A percentile compares a stretch with the other conserved stretches of the same genome.
These are phyloP conservation scores for Euphorbia corollata DNA, from an alignment of 441 rosid genomes.

Conservation along the genomic window DNA sequence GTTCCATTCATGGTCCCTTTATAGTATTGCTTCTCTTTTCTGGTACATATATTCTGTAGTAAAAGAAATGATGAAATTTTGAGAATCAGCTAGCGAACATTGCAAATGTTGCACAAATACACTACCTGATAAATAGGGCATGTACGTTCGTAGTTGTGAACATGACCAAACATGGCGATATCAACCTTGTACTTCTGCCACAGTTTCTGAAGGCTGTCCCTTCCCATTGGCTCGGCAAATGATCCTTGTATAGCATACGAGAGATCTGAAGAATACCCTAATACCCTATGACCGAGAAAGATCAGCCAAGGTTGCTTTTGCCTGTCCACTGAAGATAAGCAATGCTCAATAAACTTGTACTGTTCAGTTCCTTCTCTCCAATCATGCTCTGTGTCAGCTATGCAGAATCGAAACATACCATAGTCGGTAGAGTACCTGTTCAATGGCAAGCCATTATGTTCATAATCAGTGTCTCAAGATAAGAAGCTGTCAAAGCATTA, in stretches of 20 bases:
- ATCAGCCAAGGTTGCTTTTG: constrained; percentile 40
- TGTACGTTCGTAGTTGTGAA: constrained; percentile 73
- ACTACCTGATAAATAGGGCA: constrained; percentile 81
- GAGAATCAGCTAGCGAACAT: no score
- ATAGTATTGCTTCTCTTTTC: constrained; percentile 42
- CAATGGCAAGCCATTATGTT: background rate
- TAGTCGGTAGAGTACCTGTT: constrained; percentile 68
- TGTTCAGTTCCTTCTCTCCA: constrained; percentile 90
- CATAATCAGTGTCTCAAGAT: background rate
- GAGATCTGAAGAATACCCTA: constrained; percentile 61
- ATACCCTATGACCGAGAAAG: constrained; percentile 78
- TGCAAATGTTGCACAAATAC: no score
- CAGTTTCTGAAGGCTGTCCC: constrained; percentile 67
- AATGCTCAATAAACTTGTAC: constrained; percentile 60
- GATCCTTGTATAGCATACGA: constrained; percentile 58
- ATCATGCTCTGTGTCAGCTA: constrained; percentile 78
- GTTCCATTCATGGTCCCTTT: constrained; percentile 61
- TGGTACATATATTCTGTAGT: constrained; percentile 54
- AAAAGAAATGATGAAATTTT: background rate
- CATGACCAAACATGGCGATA: constrained; percentile 73
- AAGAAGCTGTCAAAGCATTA: no score
- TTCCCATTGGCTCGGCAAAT: constrained; percentile 80
- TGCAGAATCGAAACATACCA: constrained; percentile 85
- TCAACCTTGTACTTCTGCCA: constrained; percentile 91
- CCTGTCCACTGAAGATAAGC: constrained; percentile 67